Evolutionary conservation across 352 stramenopile species (phyloP).

Genomic region (Blastocystis sp.): DNA sequence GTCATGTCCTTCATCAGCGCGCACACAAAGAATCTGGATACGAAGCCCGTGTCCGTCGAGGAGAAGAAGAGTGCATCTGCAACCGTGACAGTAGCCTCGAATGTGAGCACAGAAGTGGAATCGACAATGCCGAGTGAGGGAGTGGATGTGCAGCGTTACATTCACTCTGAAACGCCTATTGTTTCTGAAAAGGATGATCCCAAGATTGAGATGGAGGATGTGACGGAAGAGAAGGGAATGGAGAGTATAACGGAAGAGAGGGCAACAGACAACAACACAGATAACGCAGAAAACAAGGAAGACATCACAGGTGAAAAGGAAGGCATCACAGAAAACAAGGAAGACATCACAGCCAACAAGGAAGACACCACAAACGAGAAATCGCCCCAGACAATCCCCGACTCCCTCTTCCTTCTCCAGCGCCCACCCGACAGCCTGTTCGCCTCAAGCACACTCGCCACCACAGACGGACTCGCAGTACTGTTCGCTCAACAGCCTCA

Average conservation of each 20-base stretch:
- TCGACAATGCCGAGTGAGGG: too few species aligned
- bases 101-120: too few species aligned
- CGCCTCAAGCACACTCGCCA: background rate
- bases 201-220: background rate
- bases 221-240: background rate
- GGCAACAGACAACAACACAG: background rate
- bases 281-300: background rate
- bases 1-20: slow-evolving; percentile 3
- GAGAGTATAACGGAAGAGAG: background rate
- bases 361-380: background rate
- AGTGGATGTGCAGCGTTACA: slow-evolving; percentile 14
- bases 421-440: background rate
- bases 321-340: background rate
- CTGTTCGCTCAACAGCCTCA: background rate
- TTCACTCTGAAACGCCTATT: slow-evolving; percentile 16
- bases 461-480: background rate
- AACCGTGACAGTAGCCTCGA: too few species aligned
- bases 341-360: background rate
- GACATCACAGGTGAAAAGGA: background rate
- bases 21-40: background rate
- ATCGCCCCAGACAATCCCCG: too few species aligned
- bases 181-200: background rate
- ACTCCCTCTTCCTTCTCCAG: background rate
- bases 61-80: too few species aligned
- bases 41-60: background rate